Evolutionary conservation across 345 rosid species (phyloP).

Genomic region (Hibiscus mutabilis): DNA sequence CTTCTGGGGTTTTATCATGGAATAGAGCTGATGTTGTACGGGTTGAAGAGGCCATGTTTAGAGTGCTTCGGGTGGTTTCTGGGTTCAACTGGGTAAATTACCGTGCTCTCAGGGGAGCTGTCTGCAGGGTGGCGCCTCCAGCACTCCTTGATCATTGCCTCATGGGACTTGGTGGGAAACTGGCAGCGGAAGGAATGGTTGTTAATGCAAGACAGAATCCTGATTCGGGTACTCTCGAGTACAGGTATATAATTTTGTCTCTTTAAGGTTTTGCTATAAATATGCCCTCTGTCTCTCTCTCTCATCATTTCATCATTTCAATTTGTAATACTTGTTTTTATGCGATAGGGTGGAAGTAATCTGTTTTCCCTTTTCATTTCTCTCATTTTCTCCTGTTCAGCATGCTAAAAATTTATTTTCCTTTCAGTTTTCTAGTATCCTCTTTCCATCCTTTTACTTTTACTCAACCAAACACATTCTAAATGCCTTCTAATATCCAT

Average conservation of each 20-base stretch:
- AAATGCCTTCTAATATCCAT: background rate
- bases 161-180: slow-evolving; percentile 42
- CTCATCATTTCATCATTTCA: too few relatives aligned
- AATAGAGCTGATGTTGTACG: slow-evolving; percentile 34
- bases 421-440: too few relatives aligned
- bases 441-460: too few relatives aligned
- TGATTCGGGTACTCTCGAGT: slow-evolving; percentile 41
- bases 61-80: slow-evolving; percentile 51
- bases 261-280: background rate
- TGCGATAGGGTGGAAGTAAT: too few relatives aligned
- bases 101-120: slow-evolving; percentile 59
- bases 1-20: slow-evolving; percentile 31
- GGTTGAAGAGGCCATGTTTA: slow-evolving; percentile 51
- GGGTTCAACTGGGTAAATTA: slow-evolving; percentile 55
- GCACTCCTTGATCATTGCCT: slow-evolving; percentile 57
- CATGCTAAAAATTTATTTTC: too few relatives aligned
- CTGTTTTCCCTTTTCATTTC: too few relatives aligned
- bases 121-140: slow-evolving; percentile 41
- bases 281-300: too few relatives aligned
- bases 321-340: too few relatives aligned
- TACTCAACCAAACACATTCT: background rate
- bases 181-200: slow-evolving; percentile 38
- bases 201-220: slow-evolving; percentile 39
- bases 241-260: slow-evolving; percentile 32
- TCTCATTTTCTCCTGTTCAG: too few relatives aligned